Percentiles rank a stretch among this genome's conserved stretches.
Conservation (phyloP, 2,329 filamentous ascomycete genomes). For the Talaromyces amestolkiae region DNA sequence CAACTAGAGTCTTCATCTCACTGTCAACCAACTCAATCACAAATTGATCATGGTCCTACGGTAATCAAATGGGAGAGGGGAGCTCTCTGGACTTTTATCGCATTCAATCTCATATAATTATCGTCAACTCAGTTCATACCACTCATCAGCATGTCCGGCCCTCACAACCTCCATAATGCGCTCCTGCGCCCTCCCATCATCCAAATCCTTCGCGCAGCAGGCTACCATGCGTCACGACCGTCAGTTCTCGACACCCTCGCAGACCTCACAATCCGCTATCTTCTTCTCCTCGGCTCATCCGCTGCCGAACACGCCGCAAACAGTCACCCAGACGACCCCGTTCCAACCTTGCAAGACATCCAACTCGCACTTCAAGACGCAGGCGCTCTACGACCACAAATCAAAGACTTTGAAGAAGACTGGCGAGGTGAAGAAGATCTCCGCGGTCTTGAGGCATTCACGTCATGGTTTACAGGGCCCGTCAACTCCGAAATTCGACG, state of each 20-base stretch:
- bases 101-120: background rate
- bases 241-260: slow-evolving; percentile 84
- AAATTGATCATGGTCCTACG: slow-evolving; percentile 14
- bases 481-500: slow-evolving; percentile 77
- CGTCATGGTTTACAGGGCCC: slow-evolving; percentile 73
- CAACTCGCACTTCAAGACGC: slow-evolving; percentile 81
- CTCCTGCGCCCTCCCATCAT: slow-evolving; percentile 83
- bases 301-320: slow-evolving; percentile 69
- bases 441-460: slow-evolving; percentile 72
- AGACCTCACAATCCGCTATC: slow-evolving; percentile 78
- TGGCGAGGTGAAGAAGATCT: slow-evolving; percentile 71
- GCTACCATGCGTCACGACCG: slow-evolving; percentile 79
- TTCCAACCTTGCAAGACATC: slow-evolving; percentile 70
- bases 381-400: slow-evolving; percentile 69
- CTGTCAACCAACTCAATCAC: background rate
- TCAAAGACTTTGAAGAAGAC: slow-evolving; percentile 66
- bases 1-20: background rate
- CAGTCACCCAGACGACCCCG: slow-evolving; percentile 62
- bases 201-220: slow-evolving; percentile 86
- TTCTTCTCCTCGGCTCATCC: slow-evolving; percentile 69
- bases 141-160: slow-evolving; percentile 43
- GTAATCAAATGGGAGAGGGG: slow-evolving; percentile 15
- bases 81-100: background rate
- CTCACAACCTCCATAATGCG: slow-evolving; percentile 62
- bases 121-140: background rate